phyloP scores from a whole-genome alignment of 495 filamentous ascomycete species.

The Penicillium turbatum region DNA sequence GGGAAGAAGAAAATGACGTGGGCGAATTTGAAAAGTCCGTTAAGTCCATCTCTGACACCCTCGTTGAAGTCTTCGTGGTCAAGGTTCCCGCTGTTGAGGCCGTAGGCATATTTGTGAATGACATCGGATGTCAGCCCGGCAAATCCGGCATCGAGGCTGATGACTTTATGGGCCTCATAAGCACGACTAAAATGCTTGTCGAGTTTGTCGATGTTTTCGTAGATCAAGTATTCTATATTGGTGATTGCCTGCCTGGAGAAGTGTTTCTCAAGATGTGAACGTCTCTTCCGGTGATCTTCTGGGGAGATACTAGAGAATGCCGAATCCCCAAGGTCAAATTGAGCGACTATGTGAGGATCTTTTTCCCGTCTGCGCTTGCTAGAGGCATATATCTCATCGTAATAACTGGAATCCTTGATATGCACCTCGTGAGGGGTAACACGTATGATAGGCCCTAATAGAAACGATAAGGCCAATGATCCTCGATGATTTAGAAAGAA shows the following conservation, averaged over 20 bases:
- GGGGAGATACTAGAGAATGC: slow-evolving; percentile 19
- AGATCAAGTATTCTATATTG: slow-evolving; percentile 13
- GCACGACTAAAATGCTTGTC: slow-evolving; percentile 10
- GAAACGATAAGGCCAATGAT: background rate
- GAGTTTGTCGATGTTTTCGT: slow-evolving; percentile 17
- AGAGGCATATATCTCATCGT: slow-evolving; percentile 32
- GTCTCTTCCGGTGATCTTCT: slow-evolving; percentile 25
- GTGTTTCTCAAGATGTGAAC: slow-evolving; percentile 22
- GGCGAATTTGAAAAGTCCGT: slow-evolving; percentile 11
- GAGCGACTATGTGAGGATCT: slow-evolving; percentile 7
- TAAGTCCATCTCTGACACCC: slow-evolving; percentile 21
- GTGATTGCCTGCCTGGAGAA: slow-evolving; percentile 26
- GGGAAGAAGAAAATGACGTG: slow-evolving; percentile 24
- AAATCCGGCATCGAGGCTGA: slow-evolving; percentile 25
- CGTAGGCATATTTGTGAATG: slow-evolving; percentile 27
- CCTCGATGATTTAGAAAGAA: background rate
- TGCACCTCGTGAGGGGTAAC: slow-evolving; percentile 50
- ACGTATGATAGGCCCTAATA: slow-evolving; percentile 49
- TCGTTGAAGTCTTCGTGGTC: slow-evolving; percentile 26
- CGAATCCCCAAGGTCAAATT: slow-evolving; percentile 15
- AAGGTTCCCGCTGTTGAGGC: slow-evolving; percentile 19
- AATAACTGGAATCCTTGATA: slow-evolving; percentile 36
- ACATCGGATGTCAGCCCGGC: slow-evolving; percentile 24
- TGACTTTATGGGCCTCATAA: slow-evolving; percentile 6
- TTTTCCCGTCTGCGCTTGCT: slow-evolving; percentile 25